Conservation (phyloP, 148 eudicot species). For the Spergularia bocconei region DNA sequence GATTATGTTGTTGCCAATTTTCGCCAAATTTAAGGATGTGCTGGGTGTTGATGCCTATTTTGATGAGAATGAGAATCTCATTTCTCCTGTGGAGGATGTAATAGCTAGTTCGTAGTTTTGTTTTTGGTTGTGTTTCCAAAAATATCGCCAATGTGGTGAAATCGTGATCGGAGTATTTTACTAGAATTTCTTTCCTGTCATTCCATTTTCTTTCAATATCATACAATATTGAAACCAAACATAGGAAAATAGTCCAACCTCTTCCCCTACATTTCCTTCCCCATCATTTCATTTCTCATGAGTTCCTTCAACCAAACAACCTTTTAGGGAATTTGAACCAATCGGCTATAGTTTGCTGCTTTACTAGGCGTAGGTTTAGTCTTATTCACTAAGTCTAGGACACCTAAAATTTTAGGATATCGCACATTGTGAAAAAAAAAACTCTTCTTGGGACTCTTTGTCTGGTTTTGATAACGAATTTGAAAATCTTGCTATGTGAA, state of each 20-base stretch:
- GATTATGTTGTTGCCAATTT: too few relatives aligned
- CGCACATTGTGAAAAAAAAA: too few relatives aligned
- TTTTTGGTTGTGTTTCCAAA: neutral
- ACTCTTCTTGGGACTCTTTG: neutral
- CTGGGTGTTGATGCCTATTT: too few relatives aligned
- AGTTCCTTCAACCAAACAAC: neutral
- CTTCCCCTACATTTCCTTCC: neutral
- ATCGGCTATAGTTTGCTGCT: neutral
- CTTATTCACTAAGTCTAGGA: too few relatives aligned
- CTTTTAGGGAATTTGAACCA: neutral
- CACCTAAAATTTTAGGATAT: too few relatives aligned
- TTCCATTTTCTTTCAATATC: neutral
- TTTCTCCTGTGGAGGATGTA: too few relatives aligned
- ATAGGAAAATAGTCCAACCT: neutral
- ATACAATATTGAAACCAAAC: neutral
- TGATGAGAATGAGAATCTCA: too few relatives aligned
- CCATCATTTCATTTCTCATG: neutral
- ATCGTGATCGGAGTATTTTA: neutral
- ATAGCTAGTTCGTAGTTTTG: too few relatives aligned
- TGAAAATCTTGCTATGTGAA: neutral
- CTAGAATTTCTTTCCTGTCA: neutral
- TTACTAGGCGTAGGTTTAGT: neutral
- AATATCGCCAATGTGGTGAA: neutral
- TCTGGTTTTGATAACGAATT: neutral
- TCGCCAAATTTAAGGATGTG: too few relatives aligned